Evolutionary conservation across 176 grass and related monocot species (phyloP), one percentile per base, ranked within the genome.

Genomic region (Oryza coarctata): DNA sequence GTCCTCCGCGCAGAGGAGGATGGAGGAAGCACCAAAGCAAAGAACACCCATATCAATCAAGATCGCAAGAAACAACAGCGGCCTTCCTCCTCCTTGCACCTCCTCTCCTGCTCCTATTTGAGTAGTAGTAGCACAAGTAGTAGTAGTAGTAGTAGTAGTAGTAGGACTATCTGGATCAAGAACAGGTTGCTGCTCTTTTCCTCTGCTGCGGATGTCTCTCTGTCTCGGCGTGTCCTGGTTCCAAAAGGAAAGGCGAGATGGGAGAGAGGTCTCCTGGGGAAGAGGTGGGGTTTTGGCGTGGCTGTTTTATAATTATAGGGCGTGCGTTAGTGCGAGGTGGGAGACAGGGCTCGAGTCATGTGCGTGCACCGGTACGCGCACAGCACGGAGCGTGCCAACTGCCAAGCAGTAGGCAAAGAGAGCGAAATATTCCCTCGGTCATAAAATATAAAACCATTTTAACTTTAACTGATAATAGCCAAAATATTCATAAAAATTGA

Each of bases 1-100:
- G 83, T 95, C 93, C 88, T 95, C 93, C 10, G 39, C 80, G 35
- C 90, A 95, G 28, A 93, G 80, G 13, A 95, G 83, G 60, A 82
- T 71, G 45, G 88, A 87, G 62, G 88, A 69, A 41, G 79, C 80
- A 9, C 74, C 79, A 69, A 86, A 63, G 80, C 74, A 69, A 40
- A 86, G 6, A 75, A 90, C 61, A 0, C 88, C 88, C 88, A 90
- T 90, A 69, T 83, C 80, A 55, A 55, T n/a, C 50, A 9, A 64
- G 74, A 80, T 75, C 49, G 69, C 65, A n/a, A 40, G 50, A 25
- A 25, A 47, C 38, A 38, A 79, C 78, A 9, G 28, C 28, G 2
- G 25, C 39, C 82, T 23, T 40, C 28, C n/a, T 17, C 12, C 47
- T 18, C 47, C 39, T 5, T 27, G 14, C 75, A 11, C 75, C 23